Evolutionary conservation across 352 stramenopile species (phyloP).

Genomic region (Phytophthora cactorum): DNA sequence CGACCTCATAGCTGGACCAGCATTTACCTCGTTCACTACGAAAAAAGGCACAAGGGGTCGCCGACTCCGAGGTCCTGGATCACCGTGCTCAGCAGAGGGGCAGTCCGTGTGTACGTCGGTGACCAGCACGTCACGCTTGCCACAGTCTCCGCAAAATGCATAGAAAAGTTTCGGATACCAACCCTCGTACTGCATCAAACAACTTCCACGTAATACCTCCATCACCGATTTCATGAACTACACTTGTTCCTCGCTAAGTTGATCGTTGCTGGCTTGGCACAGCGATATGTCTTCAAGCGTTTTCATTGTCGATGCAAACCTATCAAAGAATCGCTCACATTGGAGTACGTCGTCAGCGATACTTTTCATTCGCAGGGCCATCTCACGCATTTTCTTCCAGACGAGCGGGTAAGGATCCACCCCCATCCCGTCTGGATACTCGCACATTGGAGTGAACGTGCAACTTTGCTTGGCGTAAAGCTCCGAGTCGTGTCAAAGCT

Average conservation of each 20-base stretch:
- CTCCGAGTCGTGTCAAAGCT: conserved; percentile 32
- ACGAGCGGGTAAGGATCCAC: conserved; percentile 28
- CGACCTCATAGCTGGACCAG: conserved; percentile 21
- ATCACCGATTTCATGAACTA: conserved; percentile 36
- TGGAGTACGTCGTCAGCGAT: not conserved
- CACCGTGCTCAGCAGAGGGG: not conserved
- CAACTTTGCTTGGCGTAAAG: conserved; percentile 36
- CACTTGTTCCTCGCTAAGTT: conserved; percentile 14
- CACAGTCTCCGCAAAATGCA: conserved; percentile 5
- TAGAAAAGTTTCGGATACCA: conserved; percentile 23
- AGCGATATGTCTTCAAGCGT: conserved; percentile 18
- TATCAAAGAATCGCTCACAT: not conserved
- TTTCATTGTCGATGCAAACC: conserved; percentile 23
- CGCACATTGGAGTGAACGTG: conserved; percentile 1
- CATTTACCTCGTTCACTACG: conserved; percentile 14
- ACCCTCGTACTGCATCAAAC: conserved; percentile 2
- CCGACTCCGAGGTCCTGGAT: conserved; percentile 9
- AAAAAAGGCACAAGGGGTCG: conserved; percentile 3
- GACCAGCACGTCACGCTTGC: conserved; percentile 20
- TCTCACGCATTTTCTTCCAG: conserved; percentile 20
- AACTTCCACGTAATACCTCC: conserved; percentile 17
- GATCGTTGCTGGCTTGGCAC: conserved; percentile 5
- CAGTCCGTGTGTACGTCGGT: not conserved
- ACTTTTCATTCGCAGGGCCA: conserved; percentile 15
- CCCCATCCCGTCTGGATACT: conserved; percentile 25